These are phyloP conservation scores for Beauveria scarabaeidicola DNA, from an alignment of 2,329 filamentous ascomycete genomes.

Conservation along the genomic window DNA sequence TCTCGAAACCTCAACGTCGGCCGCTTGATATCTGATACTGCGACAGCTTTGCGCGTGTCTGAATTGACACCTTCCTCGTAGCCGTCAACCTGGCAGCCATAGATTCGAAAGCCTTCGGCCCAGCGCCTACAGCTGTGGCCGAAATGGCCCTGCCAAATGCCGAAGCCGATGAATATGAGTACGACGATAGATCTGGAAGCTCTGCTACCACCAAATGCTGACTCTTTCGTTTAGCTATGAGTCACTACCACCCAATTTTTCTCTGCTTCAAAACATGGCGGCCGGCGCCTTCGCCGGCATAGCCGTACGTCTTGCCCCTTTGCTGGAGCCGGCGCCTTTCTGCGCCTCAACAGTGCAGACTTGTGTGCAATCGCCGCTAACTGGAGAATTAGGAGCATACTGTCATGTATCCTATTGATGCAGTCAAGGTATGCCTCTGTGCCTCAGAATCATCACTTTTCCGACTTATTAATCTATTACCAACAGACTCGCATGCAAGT, in stretches of 20 bases:
- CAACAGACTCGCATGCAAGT: conserved; percentile 94
- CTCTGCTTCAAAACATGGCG: conserved; percentile 86
- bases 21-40: not conserved
- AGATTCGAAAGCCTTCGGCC: conserved; percentile 52
- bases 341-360: not conserved
- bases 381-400: conserved; percentile 68
- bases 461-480: conserved; percentile 15
- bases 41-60: not conserved
- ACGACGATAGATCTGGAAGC: conserved; percentile 24
- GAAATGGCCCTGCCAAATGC: conserved; percentile 60
- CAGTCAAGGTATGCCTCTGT: conserved; percentile 68
- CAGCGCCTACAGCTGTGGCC: conserved; percentile 58
- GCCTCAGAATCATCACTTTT: not conserved
- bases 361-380: not conserved
- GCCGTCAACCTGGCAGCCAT: conserved; percentile 54
- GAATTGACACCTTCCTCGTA: conserved; percentile 13
- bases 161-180: conserved; percentile 61
- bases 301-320: conserved; percentile 52
- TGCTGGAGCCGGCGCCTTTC: not conserved
- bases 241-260: conserved; percentile 88
- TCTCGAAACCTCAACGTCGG: not conserved
- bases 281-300: conserved; percentile 96
- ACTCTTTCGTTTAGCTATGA: conserved; percentile 59
- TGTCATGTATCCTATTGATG: conserved; percentile 97
- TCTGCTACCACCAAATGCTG: not conserved